Base-by-base conservation (phyloP, 1,284 basidiomycete species). In the Sphaerobolus stellatus region DNA sequence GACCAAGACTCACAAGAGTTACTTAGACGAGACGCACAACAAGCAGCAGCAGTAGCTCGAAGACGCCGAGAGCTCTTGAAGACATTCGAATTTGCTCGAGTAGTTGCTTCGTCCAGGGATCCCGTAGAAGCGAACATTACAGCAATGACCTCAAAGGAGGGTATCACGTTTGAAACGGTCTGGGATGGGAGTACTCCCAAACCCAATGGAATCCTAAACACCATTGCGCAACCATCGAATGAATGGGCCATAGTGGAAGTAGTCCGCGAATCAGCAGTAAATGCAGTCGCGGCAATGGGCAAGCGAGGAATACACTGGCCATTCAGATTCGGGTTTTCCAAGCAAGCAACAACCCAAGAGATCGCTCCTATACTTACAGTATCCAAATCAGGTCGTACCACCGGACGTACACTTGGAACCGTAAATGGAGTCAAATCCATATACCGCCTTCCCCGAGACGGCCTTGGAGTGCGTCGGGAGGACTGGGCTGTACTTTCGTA, bases 401-500 rank as follows among this genome's bases (percentile, higher is more conserved):
- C 45, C 22, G 22, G 22, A 2, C 20, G 20, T 16, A 48, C 52
- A 5, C 13, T 40, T 24, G 44, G 52, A 18, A 54, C 45, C 0
- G 44, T 54, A 1, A 54, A 54, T 40, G 45, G 52, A n/a, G 46
- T 33, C 13, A 52, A 43, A 24, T 52, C 50, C 8, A 25, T 52
- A 28, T 52, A 52, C 33, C 40, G 50, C 5, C 50, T 52, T 3
- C 50, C 50, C 7, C 16, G 50, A 1, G 50, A 52, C 28, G 50
- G 41, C 40, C 16, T 22, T n/a, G 50, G 41, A 2, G 29, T 52
- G 13, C 41, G 50, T 22, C 36, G 50, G n/a, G 33, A 33, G 11
- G 50, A 52, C 28, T 52, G 45, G 16, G 16, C 43, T 11, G 28
- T 43, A 2, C 14, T 52, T 6, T 52, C 50, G n/a, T 41, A 41